Base-by-base conservation (phyloP, 805 yeast species). In the Suhomyces kilbournensis region DNA sequence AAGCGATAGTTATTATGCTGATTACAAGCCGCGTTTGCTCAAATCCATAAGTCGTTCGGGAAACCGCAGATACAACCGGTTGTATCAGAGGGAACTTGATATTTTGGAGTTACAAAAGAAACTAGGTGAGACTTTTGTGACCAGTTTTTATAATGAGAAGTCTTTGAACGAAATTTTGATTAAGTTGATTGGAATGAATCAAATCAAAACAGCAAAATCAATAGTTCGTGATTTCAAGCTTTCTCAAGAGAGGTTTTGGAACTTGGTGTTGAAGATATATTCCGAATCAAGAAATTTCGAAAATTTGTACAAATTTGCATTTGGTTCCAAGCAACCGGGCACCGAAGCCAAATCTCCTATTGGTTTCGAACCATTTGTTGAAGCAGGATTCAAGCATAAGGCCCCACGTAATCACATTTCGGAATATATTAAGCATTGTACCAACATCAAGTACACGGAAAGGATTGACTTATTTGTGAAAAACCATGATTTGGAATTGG, bases 361-460 rank as follows among this genome's bases (percentile, higher is more conserved):
- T 42, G 91, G 93, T 0, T 85, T 85, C 53, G 77, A 76, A 54
- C 84, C 86, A 0, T 84, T 90, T 56, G 87, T 75, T 51, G 71
- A 77, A 14, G 79, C 81, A 38, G 77, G 85, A 38, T 60, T 79
- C 40, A 61, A 60, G 4, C 75, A 74, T 50, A 72, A 78, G 3
- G 88, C 84, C 0, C 85, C 85, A 30, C 69, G 75, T 38, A 71
- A 80, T 20, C 84, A 84, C 47, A 89, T 93, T 1, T 76, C 84
- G 0, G 61, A 69, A 17, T 89, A 85, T 59, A 78, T 90, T 17
- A 69, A 74, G 15, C 68, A 82, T 66, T 83, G 88, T 58, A 61
- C 67, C 3, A 70, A 69, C 20, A 56, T 80, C 43, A 61, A 73
- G 4, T 77, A 79, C 55, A 70, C 74, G 4, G 77, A 80, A 49